Conservation (phyloP, 176 grass and related monocot genomes). For the Phyllostachys edulis region DNA sequence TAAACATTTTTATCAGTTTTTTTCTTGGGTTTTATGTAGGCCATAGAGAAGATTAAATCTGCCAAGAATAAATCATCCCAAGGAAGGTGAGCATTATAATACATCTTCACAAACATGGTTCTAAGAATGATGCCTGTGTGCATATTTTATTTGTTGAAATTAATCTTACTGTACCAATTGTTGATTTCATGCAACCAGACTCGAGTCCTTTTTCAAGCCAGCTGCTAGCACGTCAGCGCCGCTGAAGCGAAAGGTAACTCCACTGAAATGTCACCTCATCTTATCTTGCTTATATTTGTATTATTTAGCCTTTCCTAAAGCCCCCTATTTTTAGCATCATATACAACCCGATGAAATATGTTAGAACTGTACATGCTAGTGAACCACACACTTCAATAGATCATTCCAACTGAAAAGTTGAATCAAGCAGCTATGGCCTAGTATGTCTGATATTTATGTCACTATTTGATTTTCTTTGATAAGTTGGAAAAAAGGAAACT, state of each 20-base stretch:
- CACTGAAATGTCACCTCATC: neutral
- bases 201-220: slow-evolving; percentile 71
- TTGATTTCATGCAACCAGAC: slow-evolving; percentile 31
- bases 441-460: neutral
- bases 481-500: neutral
- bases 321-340: neutral
- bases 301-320: neutral
- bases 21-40: slow-evolving; percentile 45
- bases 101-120: neutral
- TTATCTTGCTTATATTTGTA: neutral
- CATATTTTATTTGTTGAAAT: slow-evolving; percentile 6
- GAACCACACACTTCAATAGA: neutral
- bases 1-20: slow-evolving; percentile 3
- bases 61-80: slow-evolving; percentile 79
- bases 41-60: slow-evolving; percentile 89
- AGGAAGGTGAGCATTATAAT: slow-evolving; percentile 50
- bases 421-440: neutral
- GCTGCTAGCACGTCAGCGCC: slow-evolving; percentile 35
- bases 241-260: slow-evolving; percentile 53
- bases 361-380: neutral
- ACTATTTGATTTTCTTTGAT: neutral
- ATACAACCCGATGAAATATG: neutral
- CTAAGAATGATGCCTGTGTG: neutral
- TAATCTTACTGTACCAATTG: neutral
- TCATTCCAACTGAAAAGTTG: neutral